Evolutionary conservation across 2,329 filamentous ascomycete species (phyloP).

Genomic region (Claviceps arundinis): DNA sequence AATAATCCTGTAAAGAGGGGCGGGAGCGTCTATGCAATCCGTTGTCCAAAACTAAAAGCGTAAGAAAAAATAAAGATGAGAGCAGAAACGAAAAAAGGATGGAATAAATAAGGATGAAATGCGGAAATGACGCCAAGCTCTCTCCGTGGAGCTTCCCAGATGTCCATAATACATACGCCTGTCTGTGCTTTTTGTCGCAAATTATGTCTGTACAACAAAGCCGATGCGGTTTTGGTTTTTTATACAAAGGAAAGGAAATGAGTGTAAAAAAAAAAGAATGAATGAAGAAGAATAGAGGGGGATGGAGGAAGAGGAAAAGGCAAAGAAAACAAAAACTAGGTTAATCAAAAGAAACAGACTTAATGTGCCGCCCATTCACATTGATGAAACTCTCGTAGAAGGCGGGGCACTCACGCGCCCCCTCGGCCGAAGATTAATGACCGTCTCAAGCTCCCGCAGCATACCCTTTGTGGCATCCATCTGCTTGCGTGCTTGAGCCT

Average conservation of each 20-base stretch:
- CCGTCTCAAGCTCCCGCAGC: conserved; percentile 82
- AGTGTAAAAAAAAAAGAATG: not conserved
- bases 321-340: not conserved
- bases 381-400: conserved; percentile 22
- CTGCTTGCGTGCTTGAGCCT: conserved; percentile 58
- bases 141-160: not conserved
- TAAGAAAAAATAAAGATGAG: not conserved
- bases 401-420: conserved; percentile 24
- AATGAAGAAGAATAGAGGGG: not conserved
- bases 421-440: conserved; percentile 50
- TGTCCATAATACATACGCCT: not conserved
- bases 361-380: conserved; percentile 19
- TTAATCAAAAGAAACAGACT: not conserved
- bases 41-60: not conserved
- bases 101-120: not conserved
- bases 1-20: not conserved
- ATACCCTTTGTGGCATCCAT: conserved; percentile 76
- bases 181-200: not conserved
- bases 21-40: not conserved
- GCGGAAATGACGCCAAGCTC: not conserved
- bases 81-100: not conserved
- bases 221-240: not conserved
- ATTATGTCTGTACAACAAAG: not conserved
- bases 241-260: not conserved
- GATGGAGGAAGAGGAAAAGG: not conserved